These are phyloP conservation scores for Thelonectria olida DNA, from an alignment of 2,329 filamentous ascomycete species.

Conservation along the genomic window DNA sequence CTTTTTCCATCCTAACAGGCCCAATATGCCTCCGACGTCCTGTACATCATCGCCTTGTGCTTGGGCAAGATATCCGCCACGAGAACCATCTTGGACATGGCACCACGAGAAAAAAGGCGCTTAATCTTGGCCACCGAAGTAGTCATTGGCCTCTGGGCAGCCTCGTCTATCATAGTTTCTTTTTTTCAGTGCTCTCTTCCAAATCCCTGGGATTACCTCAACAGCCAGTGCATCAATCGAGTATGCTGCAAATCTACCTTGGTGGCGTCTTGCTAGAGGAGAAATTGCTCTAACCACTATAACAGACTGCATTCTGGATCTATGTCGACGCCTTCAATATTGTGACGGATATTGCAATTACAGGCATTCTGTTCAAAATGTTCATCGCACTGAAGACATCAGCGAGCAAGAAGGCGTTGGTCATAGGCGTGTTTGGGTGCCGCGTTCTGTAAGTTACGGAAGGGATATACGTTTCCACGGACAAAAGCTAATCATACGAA, in stretches of 20 bases:
- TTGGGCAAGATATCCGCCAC: slow-evolving; percentile 32
- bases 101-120: slow-evolving; percentile 21
- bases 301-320: slow-evolving; percentile 23
- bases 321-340: slow-evolving; percentile 26
- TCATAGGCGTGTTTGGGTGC: slow-evolving; percentile 24
- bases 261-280: neutral
- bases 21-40: slow-evolving; percentile 25
- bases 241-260: slow-evolving; percentile 9
- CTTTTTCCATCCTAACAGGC: neutral
- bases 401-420: slow-evolving; percentile 16
- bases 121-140: slow-evolving; percentile 20
- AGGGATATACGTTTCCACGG: too few species aligned
- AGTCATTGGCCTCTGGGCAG: slow-evolving; percentile 22
- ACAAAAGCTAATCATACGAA: neutral
- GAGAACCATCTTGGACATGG: slow-evolving; percentile 30
- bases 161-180: slow-evolving; percentile 18
- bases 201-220: slow-evolving; percentile 28
- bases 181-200: slow-evolving; percentile 30
- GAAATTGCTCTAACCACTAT: neutral
- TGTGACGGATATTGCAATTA: slow-evolving; percentile 19
- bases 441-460: slow-evolving; percentile 24
- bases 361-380: slow-evolving; percentile 16
- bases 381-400: slow-evolving; percentile 18
- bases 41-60: slow-evolving; percentile 23
- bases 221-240: slow-evolving; percentile 26